Base-by-base conservation (phyloP, 2,329 filamentous ascomycete species). In the Gaeumannomyces sp. region DNA sequence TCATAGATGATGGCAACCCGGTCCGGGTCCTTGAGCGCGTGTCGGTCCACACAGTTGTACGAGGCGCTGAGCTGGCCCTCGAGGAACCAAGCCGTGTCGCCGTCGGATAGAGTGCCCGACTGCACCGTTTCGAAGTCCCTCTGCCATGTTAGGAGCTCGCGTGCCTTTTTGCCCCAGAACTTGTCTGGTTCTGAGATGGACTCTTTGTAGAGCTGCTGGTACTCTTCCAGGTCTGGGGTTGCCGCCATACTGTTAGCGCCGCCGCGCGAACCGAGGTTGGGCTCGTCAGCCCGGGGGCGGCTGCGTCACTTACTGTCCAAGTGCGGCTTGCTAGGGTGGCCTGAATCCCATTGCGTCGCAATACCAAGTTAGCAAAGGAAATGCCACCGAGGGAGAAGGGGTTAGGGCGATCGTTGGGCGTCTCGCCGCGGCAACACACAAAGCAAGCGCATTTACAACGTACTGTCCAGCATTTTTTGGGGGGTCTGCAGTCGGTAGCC, bases 1-100 rank as follows among this genome's bases (percentile, higher is more conserved):
- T 99, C 95, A 82, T 98, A 99, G 80, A 98, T 97, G 79, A 99
- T 96, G 76, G 95, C 95, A 61, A 95, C 88, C 80, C 90, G 92
- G 80, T 98, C 81, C 61, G 95, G 95, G 79, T 97, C 88, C 79
- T 93, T 93, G 79, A 96, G 86, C n/a, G 95, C 95, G 78, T 98
- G 94, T 67, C 95, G 91, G 75, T 99, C 95, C 69, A 99, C 89
- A 74, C 93, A 96, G 83, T 99, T 99, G 87, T 93, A 98, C 33
- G 91, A 95, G 68, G 95, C 95, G 73, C 99, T 99, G 74, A 99
- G 83, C 72, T 89, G 87, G 70, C 95, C 95, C 81, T 97, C 95
- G 67, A 93, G 79, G 75, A 98, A 99, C 94, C 95, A 99, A 68
- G 93, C 91, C 73, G 85, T 89, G 80, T 99, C 93, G 71, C 95